Base-by-base conservation (phyloP, 148 eudicot species). In the Heliosperma pusillum region DNA sequence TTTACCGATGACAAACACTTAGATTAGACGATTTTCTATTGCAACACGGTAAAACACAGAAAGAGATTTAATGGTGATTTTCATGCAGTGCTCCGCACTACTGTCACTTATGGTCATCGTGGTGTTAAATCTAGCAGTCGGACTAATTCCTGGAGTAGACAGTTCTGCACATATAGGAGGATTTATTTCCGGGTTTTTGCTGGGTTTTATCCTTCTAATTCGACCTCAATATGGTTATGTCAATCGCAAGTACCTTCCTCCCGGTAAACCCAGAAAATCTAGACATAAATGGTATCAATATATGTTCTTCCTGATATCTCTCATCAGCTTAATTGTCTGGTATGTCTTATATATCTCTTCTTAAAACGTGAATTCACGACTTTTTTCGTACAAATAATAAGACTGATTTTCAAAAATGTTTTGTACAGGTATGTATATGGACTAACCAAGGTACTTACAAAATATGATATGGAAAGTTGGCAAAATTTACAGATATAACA, bases 161-260 rank as follows among this genome's bases (percentile, higher is more conserved):
- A 85, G 79, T 71, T 81, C 85, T 19, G 87, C 85, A 52, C 87
- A 82, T 20, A 65, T 81, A 1, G 85, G 84, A 74, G 85, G 83
- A 21, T 79, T 81, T 24, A 3, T 77, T 30, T 67, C 85, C 11
- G 85, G 85, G 56, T 77, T 81, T 70, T 55, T 81, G 30, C 74
- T 81, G 40, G 84, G 84, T 26, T 82, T 82, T 22, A 26, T 85
- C 40, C 78, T 85, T 33, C 71, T 85, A 20, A 73, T 85, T 26
- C 83, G 84, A 11, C 88, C 88, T 13, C 88, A 85, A 57, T 85
- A 80, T 69, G 88, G 88, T 55, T 82, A 85, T 9, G 57, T 85
- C 47, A 82, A 75, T 56, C 40, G 52, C 72, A 82, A 80, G 76
- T 36, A 85, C 20, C 80, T 82, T n/a, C 81, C 84, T 65, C 67